A percentile compares a stretch with the other conserved stretches of the same genome.
Evolutionary conservation across 176 grass and related monocot species (phyloP).

Genomic region (Avena eriantha): DNA sequence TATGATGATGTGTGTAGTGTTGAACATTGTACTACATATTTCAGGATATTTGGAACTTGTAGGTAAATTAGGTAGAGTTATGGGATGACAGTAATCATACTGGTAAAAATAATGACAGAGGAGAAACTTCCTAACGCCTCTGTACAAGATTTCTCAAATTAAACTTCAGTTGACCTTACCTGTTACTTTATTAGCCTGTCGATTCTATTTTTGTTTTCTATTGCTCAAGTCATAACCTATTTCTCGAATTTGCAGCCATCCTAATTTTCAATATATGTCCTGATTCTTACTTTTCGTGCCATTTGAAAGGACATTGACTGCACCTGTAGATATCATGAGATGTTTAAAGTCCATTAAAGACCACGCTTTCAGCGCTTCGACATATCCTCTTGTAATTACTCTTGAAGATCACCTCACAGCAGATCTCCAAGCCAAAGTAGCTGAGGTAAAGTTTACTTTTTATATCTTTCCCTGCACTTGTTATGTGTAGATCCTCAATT

Average conservation of each 20-base stretch:
- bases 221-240: background rate
- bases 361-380: conserved; percentile 69
- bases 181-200: background rate
- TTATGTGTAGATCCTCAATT: conserved; percentile 18
- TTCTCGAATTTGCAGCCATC: conserved; percentile 18
- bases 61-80: background rate
- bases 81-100: background rate
- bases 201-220: background rate
- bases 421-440: conserved; percentile 94
- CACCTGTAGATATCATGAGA: conserved; percentile 74
- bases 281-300: conserved; percentile 31
- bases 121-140: background rate
- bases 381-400: conserved; percentile 90
- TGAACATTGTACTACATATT: conserved; percentile 25
- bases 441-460: conserved; percentile 61
- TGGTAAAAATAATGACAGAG: background rate
- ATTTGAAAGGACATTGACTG: conserved; percentile 79
- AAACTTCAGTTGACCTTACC: background rate
- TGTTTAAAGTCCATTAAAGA: conserved; percentile 91
- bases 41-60: conserved; percentile 6
- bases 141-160: background rate
- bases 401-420: conserved; percentile 97
- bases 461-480: background rate
- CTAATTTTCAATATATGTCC: conserved; percentile 15
- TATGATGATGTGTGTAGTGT: background rate